These are phyloP conservation scores for Lactarius hengduanensis DNA, from an alignment of 768 basidiomycete species.

Conservation along the genomic window DNA sequence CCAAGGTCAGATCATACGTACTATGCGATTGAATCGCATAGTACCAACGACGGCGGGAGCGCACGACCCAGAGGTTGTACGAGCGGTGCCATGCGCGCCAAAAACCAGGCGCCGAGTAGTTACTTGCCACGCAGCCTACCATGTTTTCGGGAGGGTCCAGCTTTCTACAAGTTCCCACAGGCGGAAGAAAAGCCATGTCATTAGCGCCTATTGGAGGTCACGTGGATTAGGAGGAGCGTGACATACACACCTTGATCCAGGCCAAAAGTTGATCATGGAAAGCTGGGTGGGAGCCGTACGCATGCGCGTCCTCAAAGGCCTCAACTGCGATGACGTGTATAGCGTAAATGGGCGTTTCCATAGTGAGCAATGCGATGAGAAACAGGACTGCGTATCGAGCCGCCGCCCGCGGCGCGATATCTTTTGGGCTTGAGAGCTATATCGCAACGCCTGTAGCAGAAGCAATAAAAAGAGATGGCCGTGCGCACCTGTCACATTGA, in stretches of 20 bases:
- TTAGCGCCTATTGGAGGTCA: no score
- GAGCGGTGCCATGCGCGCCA: constrained; percentile 97
- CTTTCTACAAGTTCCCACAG: constrained; percentile 88
- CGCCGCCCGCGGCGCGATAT: constrained; percentile 42
- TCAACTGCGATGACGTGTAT: constrained; percentile 98
- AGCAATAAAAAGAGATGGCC: neutral
- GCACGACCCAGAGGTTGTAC: constrained; percentile 92
- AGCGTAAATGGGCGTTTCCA: constrained; percentile 89
- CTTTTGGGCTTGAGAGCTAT: constrained; percentile 59
- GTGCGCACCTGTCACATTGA: constrained; percentile 82
- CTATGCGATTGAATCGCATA: no score
- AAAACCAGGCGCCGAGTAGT: constrained; percentile 89
- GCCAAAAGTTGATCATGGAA: constrained; percentile 94
- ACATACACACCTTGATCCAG: constrained; percentile 60
- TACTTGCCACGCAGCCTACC: constrained; percentile 96
- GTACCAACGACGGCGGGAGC: constrained; percentile 32
- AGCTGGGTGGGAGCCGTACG: constrained; percentile 80
- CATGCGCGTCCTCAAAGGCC: constrained; percentile 77
- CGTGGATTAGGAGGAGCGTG: no score
- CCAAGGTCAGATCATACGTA: no score
- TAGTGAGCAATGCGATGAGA: constrained; percentile 65
- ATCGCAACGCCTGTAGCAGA: neutral
- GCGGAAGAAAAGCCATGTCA: constrained; percentile 91
- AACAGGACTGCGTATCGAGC: constrained; percentile 71
- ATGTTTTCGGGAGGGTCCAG: constrained; percentile 97